phyloP scores from a whole-genome alignment of 2,329 filamentous ascomycete genomes.

The Diaporthe eres region DNA sequence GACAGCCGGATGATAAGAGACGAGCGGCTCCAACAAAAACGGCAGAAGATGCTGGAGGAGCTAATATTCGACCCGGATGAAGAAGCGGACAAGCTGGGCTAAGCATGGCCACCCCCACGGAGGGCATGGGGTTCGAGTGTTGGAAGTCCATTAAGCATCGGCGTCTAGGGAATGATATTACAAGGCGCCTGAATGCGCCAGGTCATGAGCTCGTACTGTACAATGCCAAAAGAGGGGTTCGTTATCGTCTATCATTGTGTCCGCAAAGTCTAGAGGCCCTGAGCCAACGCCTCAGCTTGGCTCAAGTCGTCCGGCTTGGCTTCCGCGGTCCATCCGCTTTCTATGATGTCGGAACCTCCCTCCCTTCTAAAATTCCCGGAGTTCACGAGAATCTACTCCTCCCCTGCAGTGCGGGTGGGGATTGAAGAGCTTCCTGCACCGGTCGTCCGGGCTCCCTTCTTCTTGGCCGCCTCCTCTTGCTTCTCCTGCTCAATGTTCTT shows the following conservation, averaged over 20 bases:
- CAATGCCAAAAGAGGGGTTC: conserved; percentile 36
- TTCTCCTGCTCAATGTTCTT: conserved; percentile 99
- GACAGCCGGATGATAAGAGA: conserved; percentile 95
- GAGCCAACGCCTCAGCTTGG: not conserved
- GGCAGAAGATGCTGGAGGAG: conserved; percentile 61
- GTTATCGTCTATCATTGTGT: conserved; percentile 33
- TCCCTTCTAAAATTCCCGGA: not conserved
- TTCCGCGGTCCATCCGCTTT: not conserved
- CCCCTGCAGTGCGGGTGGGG: conserved; percentile 72
- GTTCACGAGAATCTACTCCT: conserved; percentile 37
- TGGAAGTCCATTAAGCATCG: conserved; percentile 38
- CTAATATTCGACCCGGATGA: conserved; percentile 81
- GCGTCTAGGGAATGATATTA: conserved; percentile 43
- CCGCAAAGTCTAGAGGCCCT: conserved; percentile 25
- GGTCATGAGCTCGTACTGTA: conserved; percentile 43
- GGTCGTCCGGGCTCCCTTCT: conserved; percentile 86
- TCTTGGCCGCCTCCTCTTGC: conserved; percentile 97
- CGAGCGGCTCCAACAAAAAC: conserved; percentile 77
- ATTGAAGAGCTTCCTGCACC: conserved; percentile 80
- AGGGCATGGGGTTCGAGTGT: not conserved
- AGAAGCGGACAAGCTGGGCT: conserved; percentile 83
- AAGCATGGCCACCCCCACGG: conserved; percentile 46
- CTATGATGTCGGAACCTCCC: not conserved
- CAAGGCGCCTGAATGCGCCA: conserved; percentile 39
- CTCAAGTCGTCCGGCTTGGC: conserved; percentile 1